Conservation (phyloP, 139 green algal species). For the Pedinophyceae sp. region DNA sequence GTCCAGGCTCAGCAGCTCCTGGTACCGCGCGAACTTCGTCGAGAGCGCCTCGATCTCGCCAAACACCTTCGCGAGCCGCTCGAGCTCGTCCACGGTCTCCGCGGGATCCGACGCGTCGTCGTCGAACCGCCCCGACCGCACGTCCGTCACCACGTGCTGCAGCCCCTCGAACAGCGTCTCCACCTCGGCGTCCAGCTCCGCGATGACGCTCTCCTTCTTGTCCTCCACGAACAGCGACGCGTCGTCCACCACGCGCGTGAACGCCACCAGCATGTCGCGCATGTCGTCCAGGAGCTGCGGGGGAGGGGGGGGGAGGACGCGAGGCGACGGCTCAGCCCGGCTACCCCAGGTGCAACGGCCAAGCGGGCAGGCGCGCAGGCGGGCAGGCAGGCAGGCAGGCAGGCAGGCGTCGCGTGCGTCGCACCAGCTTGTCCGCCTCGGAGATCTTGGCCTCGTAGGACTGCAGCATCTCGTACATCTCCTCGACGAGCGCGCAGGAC, state of each 20-base stretch:
- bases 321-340: too few relatives aligned
- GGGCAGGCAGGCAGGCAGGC: too few relatives aligned
- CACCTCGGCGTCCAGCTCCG: not conserved
- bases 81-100: conserved; percentile 4
- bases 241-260: conserved; percentile 5
- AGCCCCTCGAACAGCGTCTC: conserved; percentile 2
- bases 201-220: conserved; percentile 7
- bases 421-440: conserved; percentile 14
- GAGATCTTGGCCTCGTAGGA: conserved; percentile 22
- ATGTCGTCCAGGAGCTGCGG: conserved; percentile 5
- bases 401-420: too few relatives aligned
- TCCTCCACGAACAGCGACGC: conserved; percentile 1
- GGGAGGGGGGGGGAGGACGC: too few relatives aligned
- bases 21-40: conserved; percentile 9
- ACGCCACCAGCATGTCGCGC: not conserved
- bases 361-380: too few relatives aligned
- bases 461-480: conserved; percentile 26
- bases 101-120: not conserved
- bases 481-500: conserved; percentile 15
- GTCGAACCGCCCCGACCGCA: conserved; percentile 1
- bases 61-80: not conserved
- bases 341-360: too few relatives aligned
- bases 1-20: conserved; percentile 17
- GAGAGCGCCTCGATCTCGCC: not conserved
- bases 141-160: not conserved